Evolutionary conservation across 1,284 basidiomycete genomes (phyloP), one percentile per base, ranked within the genome.

Genomic region (Cystobasidium slooffiae): DNA sequence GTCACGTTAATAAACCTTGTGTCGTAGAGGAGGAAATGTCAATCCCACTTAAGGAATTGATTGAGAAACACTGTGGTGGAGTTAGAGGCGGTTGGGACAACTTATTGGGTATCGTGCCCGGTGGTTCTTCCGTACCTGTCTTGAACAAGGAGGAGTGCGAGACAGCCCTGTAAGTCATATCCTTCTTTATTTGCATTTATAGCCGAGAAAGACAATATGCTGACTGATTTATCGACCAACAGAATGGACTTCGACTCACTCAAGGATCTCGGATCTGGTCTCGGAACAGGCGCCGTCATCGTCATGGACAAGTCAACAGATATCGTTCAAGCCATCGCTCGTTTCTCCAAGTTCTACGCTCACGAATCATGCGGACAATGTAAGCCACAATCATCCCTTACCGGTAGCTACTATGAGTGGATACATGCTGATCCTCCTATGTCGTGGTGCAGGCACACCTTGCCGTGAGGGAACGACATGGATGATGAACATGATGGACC

Each of bases 21-120:
- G 94, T 98, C 49, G 88, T 98, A 51, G 96, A 98, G 85, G 97
- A 99, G 84, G 96, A 98, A 86, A 98, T 98, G 96, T 92, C 91
- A 77, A 98, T 99, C 75, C 94, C 95, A 18, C 84, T 98, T 75
- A 90, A 91, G 84, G 95, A 98, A 76, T 86, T 99, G 75, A 85
- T 99, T 76, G 96, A 99, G 84, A 94, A 93, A 84, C 95, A 99
- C 84, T 97, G 94, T 81, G 96, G 95, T 52, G 96, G 95, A 80
- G 89, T 99, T 49, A 85, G 87, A 59, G 96, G 95, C 73, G 96
- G 96, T 20, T 98, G 96, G 96, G 89, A 97, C 81, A 97, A 99
- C 84, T 83, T 98, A 47, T 86, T 94, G 6, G 96, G 95, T 55
- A 94, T 98, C 80, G 89, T 98, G 67, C 95, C 96, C 6, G 95